Evolutionary conservation across 345 rosid species (phyloP).

Genomic region (Salix dunnii): DNA sequence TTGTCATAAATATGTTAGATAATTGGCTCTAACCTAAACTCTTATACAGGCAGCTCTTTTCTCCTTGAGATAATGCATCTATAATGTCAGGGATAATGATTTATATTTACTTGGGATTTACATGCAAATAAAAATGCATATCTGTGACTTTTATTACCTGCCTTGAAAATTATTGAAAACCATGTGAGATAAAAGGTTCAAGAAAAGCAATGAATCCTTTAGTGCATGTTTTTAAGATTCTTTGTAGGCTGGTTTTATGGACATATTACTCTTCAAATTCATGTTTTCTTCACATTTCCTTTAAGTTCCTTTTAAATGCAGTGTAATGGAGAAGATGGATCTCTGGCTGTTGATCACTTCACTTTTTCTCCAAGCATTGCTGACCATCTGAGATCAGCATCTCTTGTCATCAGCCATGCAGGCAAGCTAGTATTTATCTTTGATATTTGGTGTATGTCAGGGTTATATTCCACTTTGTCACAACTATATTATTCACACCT

Average conservation of each 20-base stretch:
- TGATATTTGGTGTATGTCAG: background rate
- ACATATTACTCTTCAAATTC: background rate
- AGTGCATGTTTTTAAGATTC: background rate
- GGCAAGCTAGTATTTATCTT: slow-evolving; percentile 30
- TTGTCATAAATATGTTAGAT: background rate
- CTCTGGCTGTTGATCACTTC: slow-evolving; percentile 75
- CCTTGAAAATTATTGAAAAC: too few species aligned
- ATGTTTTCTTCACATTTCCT: background rate
- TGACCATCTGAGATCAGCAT: slow-evolving; percentile 72
- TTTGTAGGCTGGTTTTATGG: background rate
- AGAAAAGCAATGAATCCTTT: background rate
- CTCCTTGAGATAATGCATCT: background rate
- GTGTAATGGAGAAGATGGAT: slow-evolving; percentile 52
- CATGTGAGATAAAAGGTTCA: background rate
- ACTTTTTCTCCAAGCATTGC: slow-evolving; percentile 85
- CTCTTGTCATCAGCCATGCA: slow-evolving; percentile 91
- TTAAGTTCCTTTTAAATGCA: background rate
- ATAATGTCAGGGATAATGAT: too few species aligned
- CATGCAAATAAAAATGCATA: background rate
- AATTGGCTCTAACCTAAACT: background rate
- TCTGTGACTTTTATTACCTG: background rate
- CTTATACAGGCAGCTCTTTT: background rate
- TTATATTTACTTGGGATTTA: background rate
- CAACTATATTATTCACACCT: background rate
- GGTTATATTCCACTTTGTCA: background rate